Evolutionary conservation across 768 basidiomycete genomes (phyloP), one percentile per base, ranked within the genome.

Genomic region (Termitomyces titanicus): DNA sequence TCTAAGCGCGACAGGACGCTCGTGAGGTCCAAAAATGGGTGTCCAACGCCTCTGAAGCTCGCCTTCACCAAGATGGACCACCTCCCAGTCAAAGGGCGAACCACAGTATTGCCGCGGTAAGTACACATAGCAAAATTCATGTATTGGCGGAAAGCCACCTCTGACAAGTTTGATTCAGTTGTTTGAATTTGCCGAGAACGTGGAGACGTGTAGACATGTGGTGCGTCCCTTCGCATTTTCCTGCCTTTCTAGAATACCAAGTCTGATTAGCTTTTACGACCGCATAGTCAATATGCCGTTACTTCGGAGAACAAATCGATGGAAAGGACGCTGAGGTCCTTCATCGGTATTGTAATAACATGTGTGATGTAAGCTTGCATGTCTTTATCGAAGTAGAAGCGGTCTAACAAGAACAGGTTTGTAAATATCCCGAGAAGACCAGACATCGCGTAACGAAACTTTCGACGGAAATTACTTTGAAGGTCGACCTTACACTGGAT

Each of bases 361-460:
- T 92, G 89, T 94, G 92, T 62, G 92, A 94, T 66, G 91, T 91
- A 63, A 24, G 84, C 62, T 18, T 2, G 11, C 6, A 15, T 17
- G 17, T 29, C 25, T 37, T 27, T 13, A 38, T 37, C 24, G 25
- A 11, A 27, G 18, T 27, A 5, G n/a, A 11, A 48, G 11, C 25
- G 24, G 5, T 38, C 20, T 27, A 27, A 27, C 24, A 37, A 27
- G 35, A 11, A 10, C 52, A 92, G 91, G 78, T 91, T 3, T 93
- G 92, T 72, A 90, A 88, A 69, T 83, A 84, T 58, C 87, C 89
- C 0, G 84, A 85, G 22, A 91, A 85, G 70, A 79, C 82, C 0
- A 75, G 67, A 49, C 70, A 66, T 3, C 77, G 78, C 25, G 77
- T 80, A 53, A 63, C 59, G 24, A 78, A 76, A n/a, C 74, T 92